Evolutionary conservation across 768 basidiomycete species (phyloP), one percentile per base, ranked within the genome.

Genomic region (Leccinum aurantiacum): DNA sequence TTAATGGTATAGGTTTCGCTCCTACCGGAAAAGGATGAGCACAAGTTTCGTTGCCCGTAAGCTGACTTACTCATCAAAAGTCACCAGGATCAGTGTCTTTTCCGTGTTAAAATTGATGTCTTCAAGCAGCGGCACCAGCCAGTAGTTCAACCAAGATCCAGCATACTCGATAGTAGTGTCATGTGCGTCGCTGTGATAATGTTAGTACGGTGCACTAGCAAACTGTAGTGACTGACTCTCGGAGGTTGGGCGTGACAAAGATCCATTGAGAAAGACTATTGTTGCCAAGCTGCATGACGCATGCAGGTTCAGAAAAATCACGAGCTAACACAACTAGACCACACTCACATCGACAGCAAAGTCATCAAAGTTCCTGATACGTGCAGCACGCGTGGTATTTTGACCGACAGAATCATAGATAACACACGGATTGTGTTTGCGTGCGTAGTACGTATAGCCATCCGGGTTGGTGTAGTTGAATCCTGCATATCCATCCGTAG

Each of bases 201-300:
- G 15, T 65, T 10, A 60, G 53, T 31, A 9, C 35, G 44, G 25
- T 4, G 8, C 10, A 58, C 52, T 25, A 6, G 17, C 17, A 15
- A 27, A 57, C 10, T 7, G 33, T 22, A 4, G 50, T 8, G 17
- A 62, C 72, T 9, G 38, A 69, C 71, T 74, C 54, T 56, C 65
- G 67, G 10, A 84, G 74, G 68, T 88, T 88, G 13, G 87, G 87
- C 1, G 87, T 87, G 56, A 88, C 75, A 63, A 84, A 87, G 9
- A 77, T 62, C 83, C 85, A 88, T 57, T 87, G 85, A 11, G 85
- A 80, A 47, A 88, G 69, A 2, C 74, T 74, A 49, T 78, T 69
- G 9, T 78, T 78, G 24, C 77, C 63, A 38, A 72, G 17, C 71
- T 72, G 13, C 19, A 31, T 56, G 19, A 44, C 5, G 9, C 11